Conservation (phyloP, 257 asterid species). For the Ajuga chamaepitys region DNA sequence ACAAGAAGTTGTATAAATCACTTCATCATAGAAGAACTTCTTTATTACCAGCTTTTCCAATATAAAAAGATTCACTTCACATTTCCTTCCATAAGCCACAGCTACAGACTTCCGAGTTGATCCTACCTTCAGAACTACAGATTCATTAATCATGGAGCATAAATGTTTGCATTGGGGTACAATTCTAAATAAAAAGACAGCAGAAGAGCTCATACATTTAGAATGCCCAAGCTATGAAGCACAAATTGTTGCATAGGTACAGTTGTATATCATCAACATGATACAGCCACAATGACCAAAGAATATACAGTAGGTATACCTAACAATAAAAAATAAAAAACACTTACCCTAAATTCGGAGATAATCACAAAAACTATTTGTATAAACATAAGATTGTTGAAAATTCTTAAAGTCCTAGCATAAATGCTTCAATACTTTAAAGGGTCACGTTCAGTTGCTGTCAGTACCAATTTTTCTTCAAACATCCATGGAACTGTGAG, state of each 20-base stretch:
- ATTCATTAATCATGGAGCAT: slow-evolving; percentile 12
- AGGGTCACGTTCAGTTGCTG: neutral
- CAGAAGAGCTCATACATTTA: slow-evolving; percentile 39
- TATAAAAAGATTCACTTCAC: slow-evolving; percentile 61
- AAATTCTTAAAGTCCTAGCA: neutral
- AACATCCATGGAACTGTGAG: too few species aligned
- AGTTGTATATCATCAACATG: neutral
- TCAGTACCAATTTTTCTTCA: too few species aligned
- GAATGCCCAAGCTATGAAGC: neutral
- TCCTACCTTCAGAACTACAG: slow-evolving; percentile 60
- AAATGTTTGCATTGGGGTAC: slow-evolving; percentile 13
- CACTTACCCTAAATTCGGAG: too few species aligned
- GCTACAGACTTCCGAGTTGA: slow-evolving; percentile 84
- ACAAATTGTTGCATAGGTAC: neutral
- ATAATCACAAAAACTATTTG: neutral
- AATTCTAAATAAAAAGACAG: neutral
- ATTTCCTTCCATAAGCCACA: slow-evolving; percentile 74
- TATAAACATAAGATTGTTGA: neutral
- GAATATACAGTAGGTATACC: neutral
- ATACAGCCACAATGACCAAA: neutral
- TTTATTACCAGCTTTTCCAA: slow-evolving; percentile 72
- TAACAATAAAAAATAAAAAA: too few species aligned
- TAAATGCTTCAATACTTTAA: neutral
- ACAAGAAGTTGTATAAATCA: neutral
- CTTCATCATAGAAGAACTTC: neutral